phyloP scores from a whole-genome alignment of 257 asterid species.

The Misopates orontium region DNA sequence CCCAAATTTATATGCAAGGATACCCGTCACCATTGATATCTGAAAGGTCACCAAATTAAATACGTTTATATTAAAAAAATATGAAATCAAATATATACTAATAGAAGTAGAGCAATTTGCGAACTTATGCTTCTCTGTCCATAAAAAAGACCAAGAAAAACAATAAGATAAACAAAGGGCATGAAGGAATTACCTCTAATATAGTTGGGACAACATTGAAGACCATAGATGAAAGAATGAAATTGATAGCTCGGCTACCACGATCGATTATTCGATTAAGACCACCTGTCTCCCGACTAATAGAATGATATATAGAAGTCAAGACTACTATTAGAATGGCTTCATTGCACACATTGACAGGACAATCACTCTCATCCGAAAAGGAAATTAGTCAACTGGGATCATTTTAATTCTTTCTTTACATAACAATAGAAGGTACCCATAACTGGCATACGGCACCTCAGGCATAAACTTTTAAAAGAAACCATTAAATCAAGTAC shows the following conservation, averaged over 20 bases:
- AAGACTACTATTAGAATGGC: conserved; percentile 6
- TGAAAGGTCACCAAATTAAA: conserved; percentile 51
- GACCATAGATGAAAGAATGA: conserved; percentile 91
- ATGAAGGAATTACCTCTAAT: conserved; percentile 62
- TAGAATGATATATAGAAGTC: conserved; percentile 21
- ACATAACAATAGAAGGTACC: conserved; percentile 7
- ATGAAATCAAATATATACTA: conserved; percentile 23
- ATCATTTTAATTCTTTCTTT: conserved; percentile 14
- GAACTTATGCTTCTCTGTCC: background rate
- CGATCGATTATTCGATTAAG: conserved; percentile 93
- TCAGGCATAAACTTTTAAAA: conserved; percentile 15
- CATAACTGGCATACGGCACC: background rate
- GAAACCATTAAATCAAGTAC: conserved; percentile 40
- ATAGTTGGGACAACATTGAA: conserved; percentile 93
- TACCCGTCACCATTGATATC: conserved; percentile 96
- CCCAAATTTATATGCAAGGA: conserved; percentile 96
- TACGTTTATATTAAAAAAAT: conserved; percentile 27
- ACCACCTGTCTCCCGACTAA: conserved; percentile 97
- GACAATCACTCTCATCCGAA: conserved; percentile 6
- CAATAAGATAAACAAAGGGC: background rate
- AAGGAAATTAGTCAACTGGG: conserved; percentile 2
- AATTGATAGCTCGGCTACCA: conserved; percentile 98
- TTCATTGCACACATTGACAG: background rate
- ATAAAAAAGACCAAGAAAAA: conserved; percentile 9
- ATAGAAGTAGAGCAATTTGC: conserved; percentile 13